These are phyloP conservation scores for Emydomyces testavorans DNA, from an alignment of 2,329 filamentous ascomycete species.

Conservation along the genomic window DNA sequence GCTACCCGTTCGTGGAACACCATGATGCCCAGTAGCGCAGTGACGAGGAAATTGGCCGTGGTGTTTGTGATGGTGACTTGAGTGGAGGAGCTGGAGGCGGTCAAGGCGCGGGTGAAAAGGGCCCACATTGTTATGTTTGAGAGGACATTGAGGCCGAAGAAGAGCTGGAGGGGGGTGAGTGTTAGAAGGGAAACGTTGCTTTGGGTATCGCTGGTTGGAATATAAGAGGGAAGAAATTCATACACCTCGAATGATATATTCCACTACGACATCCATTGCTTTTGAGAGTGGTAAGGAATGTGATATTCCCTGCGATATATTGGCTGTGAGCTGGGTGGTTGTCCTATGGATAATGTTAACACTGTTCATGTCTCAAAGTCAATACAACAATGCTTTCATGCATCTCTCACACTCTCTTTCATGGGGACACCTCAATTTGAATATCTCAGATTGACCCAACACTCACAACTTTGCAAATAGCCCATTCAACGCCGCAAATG, in stretches of 20 bases:
- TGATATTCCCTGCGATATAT: slow-evolving; percentile 39
- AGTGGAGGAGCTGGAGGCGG: slow-evolving; percentile 48
- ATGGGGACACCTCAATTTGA: too few relatives aligned
- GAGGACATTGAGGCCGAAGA: slow-evolving; percentile 50
- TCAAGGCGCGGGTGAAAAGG: slow-evolving; percentile 51
- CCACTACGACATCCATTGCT: slow-evolving; percentile 29
- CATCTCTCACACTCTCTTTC: too few relatives aligned
- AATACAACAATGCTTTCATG: too few relatives aligned
- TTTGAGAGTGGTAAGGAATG: slow-evolving; percentile 34
- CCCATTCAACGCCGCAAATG: slow-evolving; percentile 53
- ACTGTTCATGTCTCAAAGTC: too few relatives aligned
- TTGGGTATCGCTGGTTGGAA: neutral
- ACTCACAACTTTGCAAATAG: slow-evolving; percentile 56
- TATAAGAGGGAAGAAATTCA: slow-evolving; percentile 20
- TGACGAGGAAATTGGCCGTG: slow-evolving; percentile 51
- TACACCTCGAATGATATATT: slow-evolving; percentile 44
- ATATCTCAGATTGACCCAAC: slow-evolving; percentile 4
- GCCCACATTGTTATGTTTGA: slow-evolving; percentile 57
- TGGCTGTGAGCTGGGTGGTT: slow-evolving; percentile 48
- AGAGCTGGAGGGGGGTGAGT: slow-evolving; percentile 33
- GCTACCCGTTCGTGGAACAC: slow-evolving; percentile 48
- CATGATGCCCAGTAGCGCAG: slow-evolving; percentile 46
- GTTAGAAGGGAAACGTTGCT: neutral
- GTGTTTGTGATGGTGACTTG: slow-evolving; percentile 55
- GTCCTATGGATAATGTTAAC: slow-evolving; percentile 34